Evolutionary conservation across 129 eudicot genomes (phyloP).

Genomic region (Ambrosia artemisiifolia): DNA sequence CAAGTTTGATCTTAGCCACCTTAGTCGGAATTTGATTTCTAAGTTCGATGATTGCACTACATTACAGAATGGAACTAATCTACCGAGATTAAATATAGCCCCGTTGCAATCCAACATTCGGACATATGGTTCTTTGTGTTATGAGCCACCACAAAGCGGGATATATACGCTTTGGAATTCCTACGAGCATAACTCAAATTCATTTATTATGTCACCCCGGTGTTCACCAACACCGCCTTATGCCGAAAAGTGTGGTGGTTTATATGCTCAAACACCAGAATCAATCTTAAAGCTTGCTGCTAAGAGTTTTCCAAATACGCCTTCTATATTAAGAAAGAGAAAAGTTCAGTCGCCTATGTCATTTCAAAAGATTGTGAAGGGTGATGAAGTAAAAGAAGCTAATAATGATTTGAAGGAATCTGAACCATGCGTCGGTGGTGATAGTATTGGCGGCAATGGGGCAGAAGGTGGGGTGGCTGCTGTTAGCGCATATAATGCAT

Average conservation of each 20-base stretch:
- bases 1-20: constrained; percentile 31
- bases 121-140: constrained; percentile 55
- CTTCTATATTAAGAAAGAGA: constrained; percentile 85
- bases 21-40: constrained; percentile 31
- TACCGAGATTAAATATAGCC: constrained; percentile 28
- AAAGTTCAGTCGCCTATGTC: constrained; percentile 32
- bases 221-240: constrained; percentile 68
- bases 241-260: constrained; percentile 36
- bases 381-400: constrained; percentile 21
- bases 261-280: constrained; percentile 56
- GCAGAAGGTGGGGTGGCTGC: constrained; percentile 10
- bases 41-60: constrained; percentile 36
- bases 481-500: constrained; percentile 50
- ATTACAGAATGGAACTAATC: constrained; percentile 23
- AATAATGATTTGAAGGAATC: constrained; percentile 31
- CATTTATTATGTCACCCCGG: constrained; percentile 28
- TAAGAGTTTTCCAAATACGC: constrained; percentile 78
- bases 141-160: constrained; percentile 64
- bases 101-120: constrained; percentile 39
- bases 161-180: constrained; percentile 32
- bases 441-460: no score
- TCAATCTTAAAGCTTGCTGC: constrained; percentile 84
- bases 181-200: constrained; percentile 37
- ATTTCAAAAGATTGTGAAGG: constrained; percentile 34
- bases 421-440: constrained; percentile 13